A percentile compares a stretch with the other conserved stretches of the same genome.
Conservation (phyloP, 176 grass and related monocot species). For the Aegilops tauschii region DNA sequence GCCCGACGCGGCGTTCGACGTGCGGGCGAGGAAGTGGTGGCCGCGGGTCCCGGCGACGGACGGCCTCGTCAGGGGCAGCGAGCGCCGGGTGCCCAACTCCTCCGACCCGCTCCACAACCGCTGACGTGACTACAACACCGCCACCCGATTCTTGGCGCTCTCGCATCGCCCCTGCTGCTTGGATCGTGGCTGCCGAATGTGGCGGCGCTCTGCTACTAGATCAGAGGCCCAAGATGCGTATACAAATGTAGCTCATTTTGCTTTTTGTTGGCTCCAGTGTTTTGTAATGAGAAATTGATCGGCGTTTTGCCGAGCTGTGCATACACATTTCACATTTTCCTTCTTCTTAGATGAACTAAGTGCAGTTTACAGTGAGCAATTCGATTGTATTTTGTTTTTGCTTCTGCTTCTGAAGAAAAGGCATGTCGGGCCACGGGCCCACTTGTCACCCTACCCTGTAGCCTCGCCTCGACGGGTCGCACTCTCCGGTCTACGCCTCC, state of each 20-base stretch:
- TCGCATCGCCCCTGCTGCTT: not conserved
- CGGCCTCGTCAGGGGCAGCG: constrained; percentile 55
- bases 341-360: not conserved
- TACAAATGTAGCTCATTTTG: constrained; percentile 37
- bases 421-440: not conserved
- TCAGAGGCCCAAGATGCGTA: constrained; percentile 21
- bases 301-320: not conserved
- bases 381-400: not conserved
- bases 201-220: not conserved
- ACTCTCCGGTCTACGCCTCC: not conserved
- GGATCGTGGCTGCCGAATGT: not conserved
- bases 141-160: not conserved
- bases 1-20: constrained; percentile 22
- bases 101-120: constrained; percentile 93
- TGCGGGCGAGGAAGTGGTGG: constrained; percentile 40
- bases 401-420: not conserved
- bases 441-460: not conserved
- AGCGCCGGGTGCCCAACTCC: constrained; percentile 70
- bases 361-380: not conserved
- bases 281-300: constrained; percentile 29
- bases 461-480: not conserved
- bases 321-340: not conserved
- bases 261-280: constrained; percentile 2
- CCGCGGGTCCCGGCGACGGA: constrained; percentile 45
- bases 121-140: not conserved